Evolutionary conservation across 768 basidiomycete genomes (phyloP), one percentile per base, ranked within the genome.

Genomic region (Candolleomyces aberdarensis): DNA sequence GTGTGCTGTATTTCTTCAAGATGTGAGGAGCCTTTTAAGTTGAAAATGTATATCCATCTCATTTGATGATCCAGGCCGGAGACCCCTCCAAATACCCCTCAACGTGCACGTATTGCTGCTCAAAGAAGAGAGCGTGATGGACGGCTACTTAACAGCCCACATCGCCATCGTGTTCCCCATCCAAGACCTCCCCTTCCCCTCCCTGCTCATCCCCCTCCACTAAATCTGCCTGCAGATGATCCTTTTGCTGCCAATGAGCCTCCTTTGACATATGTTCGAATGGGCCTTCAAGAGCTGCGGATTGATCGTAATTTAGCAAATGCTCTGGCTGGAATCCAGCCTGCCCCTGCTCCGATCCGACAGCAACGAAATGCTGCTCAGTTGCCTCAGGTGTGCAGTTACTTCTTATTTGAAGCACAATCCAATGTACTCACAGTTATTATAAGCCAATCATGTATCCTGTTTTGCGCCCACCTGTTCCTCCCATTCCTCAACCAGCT

Each of bases 41-140:
- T 36, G 36, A 20, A 53, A 11, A 20, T 22, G 15, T 19, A 32
- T 41, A 52, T 10, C 15, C 39, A 52, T 19, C 39, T 59, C n/a
- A n/a, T 39, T 59, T 32, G 41, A 31, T 19, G 22, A 46, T 3
- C 44, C n/a, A n/a, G n/a, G n/a, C n/a, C n/a, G n/a, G n/a, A 60
- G n/a, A 60, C 59, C 41, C 59, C 59, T 39, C 59, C 51, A 2
- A 53, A 60, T 60, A 60, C 59, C 6, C 59, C 59, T 43, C 59
- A 43, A 26, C 36, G n/a, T n/a, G n/a, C n/a, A n/a, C n/a, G n/a
- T n/a, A n/a, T n/a, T n/a, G n/a, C n/a, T n/a, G n/a, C n/a, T n/a
- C n/a, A n/a, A n/a, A n/a, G n/a, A n/a, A n/a, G n/a, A n/a, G n/a
- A n/a, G n/a, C n/a, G n/a, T n/a, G 50, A 60, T 29, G 14, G 26